Evolutionary conservation across 345 rosid genomes (phyloP).

Genomic region (Hibiscus trionum): DNA sequence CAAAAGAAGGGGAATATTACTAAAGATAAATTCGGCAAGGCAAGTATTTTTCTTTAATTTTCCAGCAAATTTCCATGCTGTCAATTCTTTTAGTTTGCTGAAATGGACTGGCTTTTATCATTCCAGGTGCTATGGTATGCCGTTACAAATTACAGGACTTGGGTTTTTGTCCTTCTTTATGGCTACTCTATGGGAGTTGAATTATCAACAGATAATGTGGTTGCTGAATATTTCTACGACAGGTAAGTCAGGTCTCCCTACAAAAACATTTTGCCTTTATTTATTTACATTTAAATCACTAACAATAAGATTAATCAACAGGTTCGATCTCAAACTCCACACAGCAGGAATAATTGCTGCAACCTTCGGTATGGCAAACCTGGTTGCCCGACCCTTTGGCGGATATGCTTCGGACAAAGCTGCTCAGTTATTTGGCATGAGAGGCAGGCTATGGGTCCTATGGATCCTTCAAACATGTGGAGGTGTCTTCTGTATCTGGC

Average conservation of each 20-base stretch:
- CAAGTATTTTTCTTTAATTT: constrained; percentile 5
- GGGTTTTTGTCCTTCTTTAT: constrained; percentile 79
- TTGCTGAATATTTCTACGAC: constrained; percentile 78
- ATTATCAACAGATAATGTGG: constrained; percentile 65
- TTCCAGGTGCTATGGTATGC: constrained; percentile 80
- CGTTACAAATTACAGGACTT: constrained; percentile 73
- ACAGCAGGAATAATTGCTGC: constrained; percentile 75
- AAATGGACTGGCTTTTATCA: neutral
- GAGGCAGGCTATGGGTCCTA: constrained; percentile 67
- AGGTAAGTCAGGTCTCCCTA: constrained; percentile 25
- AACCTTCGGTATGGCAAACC: constrained; percentile 70
- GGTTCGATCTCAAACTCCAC: constrained; percentile 65
- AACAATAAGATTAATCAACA: constrained; percentile 10
- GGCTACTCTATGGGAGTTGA: constrained; percentile 94
- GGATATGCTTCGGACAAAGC: constrained; percentile 58
- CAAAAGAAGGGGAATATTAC: constrained; percentile 69
- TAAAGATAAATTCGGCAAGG: constrained; percentile 76
- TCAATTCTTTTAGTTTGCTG: neutral
- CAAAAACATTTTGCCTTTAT: neutral
- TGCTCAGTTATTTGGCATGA: constrained; percentile 58
- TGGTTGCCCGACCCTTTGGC: constrained; percentile 70
- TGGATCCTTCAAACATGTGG: constrained; percentile 74
- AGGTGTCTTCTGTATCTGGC: constrained; percentile 69
- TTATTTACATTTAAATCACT: neutral
- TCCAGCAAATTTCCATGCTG: neutral